Percentiles rank a stretch among this genome's conserved stretches.
Evolutionary conservation across 2,329 filamentous ascomycete genomes (phyloP).

Genomic region (Apiospora saccharicola): DNA sequence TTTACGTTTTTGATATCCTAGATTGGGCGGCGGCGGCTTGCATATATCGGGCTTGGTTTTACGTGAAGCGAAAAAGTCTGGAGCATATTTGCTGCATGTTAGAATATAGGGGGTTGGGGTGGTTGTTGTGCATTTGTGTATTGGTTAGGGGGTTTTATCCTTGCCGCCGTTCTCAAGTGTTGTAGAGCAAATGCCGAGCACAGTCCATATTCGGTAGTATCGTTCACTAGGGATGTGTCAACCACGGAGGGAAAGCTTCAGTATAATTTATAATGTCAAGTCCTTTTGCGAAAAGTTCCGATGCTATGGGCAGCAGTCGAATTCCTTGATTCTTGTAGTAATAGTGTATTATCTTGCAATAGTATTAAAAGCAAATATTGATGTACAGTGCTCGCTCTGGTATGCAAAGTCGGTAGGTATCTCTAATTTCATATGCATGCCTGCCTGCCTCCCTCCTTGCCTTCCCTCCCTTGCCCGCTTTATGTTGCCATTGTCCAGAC

Average conservation of each 20-base stretch:
- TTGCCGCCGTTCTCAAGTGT: background rate
- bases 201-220: too few relatives aligned
- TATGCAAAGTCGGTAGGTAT: constrained; percentile 18
- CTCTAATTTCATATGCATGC: background rate
- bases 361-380: background rate
- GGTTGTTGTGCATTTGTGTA: background rate
- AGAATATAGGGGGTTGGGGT: background rate
- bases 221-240: too few relatives aligned
- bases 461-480: background rate
- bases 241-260: too few relatives aligned
- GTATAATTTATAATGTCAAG: too few relatives aligned
- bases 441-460: background rate
- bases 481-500: background rate
- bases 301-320: too few relatives aligned
- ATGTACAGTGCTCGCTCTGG: constrained; percentile 5
- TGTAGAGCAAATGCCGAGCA: background rate
- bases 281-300: too few relatives aligned
- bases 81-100: background rate
- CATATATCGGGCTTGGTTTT: background rate
- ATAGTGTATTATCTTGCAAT: background rate
- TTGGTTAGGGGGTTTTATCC: too few relatives aligned
- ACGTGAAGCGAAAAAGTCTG: background rate
- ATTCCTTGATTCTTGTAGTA: too few relatives aligned
- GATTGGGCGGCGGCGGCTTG: constrained; percentile 1
- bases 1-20: constrained; percentile 5